Percentiles rank a stretch among this genome's conserved stretches.
Conservation (phyloP, 2,329 filamentous ascomycete genomes). For the Thermothelomyces thermophilus region DNA sequence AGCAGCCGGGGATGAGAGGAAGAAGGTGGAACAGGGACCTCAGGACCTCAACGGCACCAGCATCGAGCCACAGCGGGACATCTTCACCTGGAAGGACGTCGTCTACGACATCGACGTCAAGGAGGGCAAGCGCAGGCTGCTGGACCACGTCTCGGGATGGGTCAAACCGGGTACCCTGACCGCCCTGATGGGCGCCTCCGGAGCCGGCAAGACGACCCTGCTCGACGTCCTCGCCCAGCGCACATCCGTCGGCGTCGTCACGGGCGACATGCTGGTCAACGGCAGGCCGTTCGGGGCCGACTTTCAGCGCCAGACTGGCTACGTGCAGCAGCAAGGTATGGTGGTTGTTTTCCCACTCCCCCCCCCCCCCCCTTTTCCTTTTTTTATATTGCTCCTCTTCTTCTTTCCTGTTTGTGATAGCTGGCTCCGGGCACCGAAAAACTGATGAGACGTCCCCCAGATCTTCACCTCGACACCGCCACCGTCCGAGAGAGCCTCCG, state of each 20-base stretch:
- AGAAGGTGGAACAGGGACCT: conserved; percentile 7
- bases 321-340: conserved; percentile 58
- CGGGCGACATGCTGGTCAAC: conserved; percentile 60
- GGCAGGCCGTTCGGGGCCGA: conserved; percentile 47
- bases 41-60: conserved; percentile 23
- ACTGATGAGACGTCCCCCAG: conserved; percentile 22
- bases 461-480: conserved; percentile 50
- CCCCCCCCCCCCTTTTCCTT: too few relatives aligned
- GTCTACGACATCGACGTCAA: conserved; percentile 70
- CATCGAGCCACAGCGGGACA: conserved; percentile 41
- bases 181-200: conserved; percentile 63
- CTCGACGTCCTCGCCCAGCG: conserved; percentile 52
- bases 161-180: conserved; percentile 85
- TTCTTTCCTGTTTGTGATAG: background rate
- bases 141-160: conserved; percentile 80
- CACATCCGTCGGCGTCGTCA: conserved; percentile 55
- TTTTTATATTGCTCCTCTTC: background rate
- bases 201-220: conserved; percentile 57
- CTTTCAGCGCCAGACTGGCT: conserved; percentile 60
- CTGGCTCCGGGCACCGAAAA: background rate
- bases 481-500: conserved; percentile 49
- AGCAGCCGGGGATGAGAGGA: too few relatives aligned
- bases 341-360: too few relatives aligned
- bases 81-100: conserved; percentile 76
- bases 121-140: conserved; percentile 58